Base-by-base conservation (phyloP, 352 stramenopile genomes). In the Phytophthora foliorum region DNA sequence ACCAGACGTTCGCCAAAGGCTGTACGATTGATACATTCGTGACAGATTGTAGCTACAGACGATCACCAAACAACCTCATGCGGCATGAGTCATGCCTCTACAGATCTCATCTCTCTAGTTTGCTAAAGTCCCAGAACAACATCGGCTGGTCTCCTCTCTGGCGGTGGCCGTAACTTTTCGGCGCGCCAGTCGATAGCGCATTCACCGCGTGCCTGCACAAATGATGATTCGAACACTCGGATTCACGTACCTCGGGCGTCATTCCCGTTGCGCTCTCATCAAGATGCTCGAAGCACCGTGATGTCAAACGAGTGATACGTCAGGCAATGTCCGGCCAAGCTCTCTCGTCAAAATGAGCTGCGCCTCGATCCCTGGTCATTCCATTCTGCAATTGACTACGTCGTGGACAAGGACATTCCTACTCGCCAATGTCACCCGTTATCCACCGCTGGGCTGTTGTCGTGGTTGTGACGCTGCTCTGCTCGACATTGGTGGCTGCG, bases 351-450 rank as follows among this genome's bases (percentile, higher is more conserved):
- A 14, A 6, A 3, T 45, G 16, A 45, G 38, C 38, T 45, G 17
- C 4, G 38, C 5, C 8, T 41, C 50, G 31, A 42, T 55, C 46
- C 48, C 29, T 22, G 22, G 6, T 34, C 22, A 19, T 19, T 21
- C 34, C 59, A 70, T 46, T 74, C 59, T 38, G 7, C 59, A 66
- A 46, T 74, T 62, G 8, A 38, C 53, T 29, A 29, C 24, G 16
- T 56, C 48, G 44, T 17, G 57, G 11, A n/a, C 36, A 48, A 21
- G 16, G 6, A 51, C 22, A 4, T 16, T 21, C 45, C 3, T 10
- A 31, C 16, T 31, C 41, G 41, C 6, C 2, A 39, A 60, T 62
- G 48, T 8, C 48, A 51, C 1, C 9, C 2, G 31, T 41, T 17
- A n/a, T 24, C 13, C 14, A 8, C n/a, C 39, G 34, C 17, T 59